Percentiles rank a stretch among this genome's conserved stretches.
phyloP scores from a whole-genome alignment of 2,329 filamentous ascomycete species.

The Shiraia sp. region DNA sequence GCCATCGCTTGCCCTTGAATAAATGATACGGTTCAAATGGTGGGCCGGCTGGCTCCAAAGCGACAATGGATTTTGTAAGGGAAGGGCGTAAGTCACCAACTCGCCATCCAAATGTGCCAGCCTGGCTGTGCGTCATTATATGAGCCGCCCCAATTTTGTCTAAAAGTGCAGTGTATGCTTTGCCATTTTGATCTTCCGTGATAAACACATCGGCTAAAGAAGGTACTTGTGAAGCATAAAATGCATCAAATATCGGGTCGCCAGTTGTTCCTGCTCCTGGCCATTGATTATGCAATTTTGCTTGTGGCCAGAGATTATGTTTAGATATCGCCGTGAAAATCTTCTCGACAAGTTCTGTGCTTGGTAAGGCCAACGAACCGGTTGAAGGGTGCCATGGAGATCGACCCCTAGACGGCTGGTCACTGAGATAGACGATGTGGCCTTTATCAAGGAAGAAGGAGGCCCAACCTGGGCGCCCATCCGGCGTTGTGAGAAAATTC shows the following conservation, averaged over 20 bases:
- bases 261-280: constrained; percentile 43
- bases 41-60: constrained; percentile 59
- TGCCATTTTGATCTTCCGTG: constrained; percentile 38
- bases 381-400: constrained; percentile 47
- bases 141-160: constrained; percentile 48
- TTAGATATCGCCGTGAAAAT: constrained; percentile 42
- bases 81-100: constrained; percentile 55
- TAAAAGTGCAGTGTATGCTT: constrained; percentile 50
- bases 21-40: constrained; percentile 39
- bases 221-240: constrained; percentile 51
- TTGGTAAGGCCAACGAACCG: constrained; percentile 20
- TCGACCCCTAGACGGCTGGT: constrained; percentile 53
- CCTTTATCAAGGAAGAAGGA: constrained; percentile 53
- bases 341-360: constrained; percentile 18
- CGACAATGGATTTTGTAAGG: constrained; percentile 54
- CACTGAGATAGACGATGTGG: constrained; percentile 54
- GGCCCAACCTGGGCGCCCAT: constrained; percentile 54
- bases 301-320: constrained; percentile 48
- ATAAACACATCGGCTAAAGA: constrained; percentile 34
- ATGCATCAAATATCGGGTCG: constrained; percentile 55
- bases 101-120: constrained; percentile 52
- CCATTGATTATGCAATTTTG: constrained; percentile 51
- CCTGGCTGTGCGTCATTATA: constrained; percentile 57
- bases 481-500: constrained; percentile 52
- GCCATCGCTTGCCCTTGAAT: constrained; percentile 22